Conservation (phyloP, 2,329 filamentous ascomycete genomes). For the Pseudocercospora crystallina region DNA sequence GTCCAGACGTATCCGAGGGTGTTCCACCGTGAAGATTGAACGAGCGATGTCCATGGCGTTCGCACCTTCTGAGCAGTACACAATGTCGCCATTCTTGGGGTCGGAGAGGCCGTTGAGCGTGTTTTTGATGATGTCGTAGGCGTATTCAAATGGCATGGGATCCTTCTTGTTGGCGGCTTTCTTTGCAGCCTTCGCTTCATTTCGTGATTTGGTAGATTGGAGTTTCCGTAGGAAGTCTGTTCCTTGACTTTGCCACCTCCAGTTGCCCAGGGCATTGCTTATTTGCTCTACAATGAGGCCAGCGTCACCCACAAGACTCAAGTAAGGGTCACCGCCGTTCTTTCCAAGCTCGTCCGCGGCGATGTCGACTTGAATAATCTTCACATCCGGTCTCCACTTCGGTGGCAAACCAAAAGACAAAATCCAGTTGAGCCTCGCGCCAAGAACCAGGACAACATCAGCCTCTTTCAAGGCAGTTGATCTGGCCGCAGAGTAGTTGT, state of each 20-base stretch:
- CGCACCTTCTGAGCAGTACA: conserved; percentile 59
- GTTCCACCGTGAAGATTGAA: conserved; percentile 53
- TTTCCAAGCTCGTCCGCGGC: conserved; percentile 55
- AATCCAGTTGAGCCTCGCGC: conserved; percentile 60
- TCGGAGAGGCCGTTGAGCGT: conserved; percentile 49
- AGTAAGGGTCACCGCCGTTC: conserved; percentile 49
- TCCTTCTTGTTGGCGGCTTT: conserved; percentile 42
- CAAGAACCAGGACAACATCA: conserved; percentile 56
- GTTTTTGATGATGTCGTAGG: conserved; percentile 54
- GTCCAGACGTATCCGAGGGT: conserved; percentile 57
- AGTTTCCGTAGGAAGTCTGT: conserved; percentile 38
- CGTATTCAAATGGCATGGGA: conserved; percentile 52
- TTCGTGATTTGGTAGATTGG: conserved; percentile 43
- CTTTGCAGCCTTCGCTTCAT: conserved; percentile 47
- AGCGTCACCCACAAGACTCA: conserved; percentile 55
- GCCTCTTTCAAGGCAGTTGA: conserved; percentile 55
- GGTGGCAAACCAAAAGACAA: conserved; percentile 57
- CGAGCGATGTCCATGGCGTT: conserved; percentile 64
- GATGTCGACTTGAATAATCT: conserved; percentile 58
- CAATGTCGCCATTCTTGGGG: conserved; percentile 48
- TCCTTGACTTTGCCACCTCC: conserved; percentile 43
- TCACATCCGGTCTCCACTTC: conserved; percentile 53
- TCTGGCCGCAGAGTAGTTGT: conserved; percentile 55
- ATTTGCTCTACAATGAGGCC: conserved; percentile 51
- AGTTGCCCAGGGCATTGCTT: conserved; percentile 41